Conservation (phyloP, 106 monocot genomes). For the Cymbidium sinense region DNA sequence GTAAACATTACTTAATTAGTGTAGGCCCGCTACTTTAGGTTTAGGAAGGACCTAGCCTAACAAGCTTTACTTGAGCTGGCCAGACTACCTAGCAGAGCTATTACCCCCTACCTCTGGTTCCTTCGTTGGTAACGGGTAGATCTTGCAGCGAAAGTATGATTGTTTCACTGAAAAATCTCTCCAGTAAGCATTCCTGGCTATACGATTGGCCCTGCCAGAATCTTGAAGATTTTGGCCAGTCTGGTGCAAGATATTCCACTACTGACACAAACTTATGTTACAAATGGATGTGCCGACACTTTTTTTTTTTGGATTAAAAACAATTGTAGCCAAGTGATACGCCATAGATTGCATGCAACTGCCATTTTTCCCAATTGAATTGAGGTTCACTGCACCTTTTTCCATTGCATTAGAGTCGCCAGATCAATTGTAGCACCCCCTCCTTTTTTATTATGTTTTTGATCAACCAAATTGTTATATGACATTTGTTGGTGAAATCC, state of each 20-base stretch:
- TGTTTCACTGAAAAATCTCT: too few species aligned
- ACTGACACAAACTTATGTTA: too few species aligned
- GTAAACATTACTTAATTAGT: background rate
- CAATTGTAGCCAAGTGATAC: background rate
- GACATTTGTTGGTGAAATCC: too few species aligned
- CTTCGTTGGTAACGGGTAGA: background rate
- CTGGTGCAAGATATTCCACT: too few species aligned
- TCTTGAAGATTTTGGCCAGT: too few species aligned
- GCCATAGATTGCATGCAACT: background rate
- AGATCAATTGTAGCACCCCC: too few species aligned
- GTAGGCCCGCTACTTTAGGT: background rate
- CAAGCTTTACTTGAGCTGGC: background rate
- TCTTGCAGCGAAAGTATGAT: background rate
- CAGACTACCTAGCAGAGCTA: background rate
- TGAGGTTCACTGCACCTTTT: background rate
- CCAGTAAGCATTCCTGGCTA: too few species aligned
- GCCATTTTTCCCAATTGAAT: background rate
- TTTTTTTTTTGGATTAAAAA: background rate
- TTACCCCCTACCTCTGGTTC: background rate
- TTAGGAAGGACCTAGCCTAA: background rate
- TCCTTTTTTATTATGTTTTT: too few species aligned
- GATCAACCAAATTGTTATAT: too few species aligned
- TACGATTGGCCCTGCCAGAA: too few species aligned
- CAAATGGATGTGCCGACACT: background rate
- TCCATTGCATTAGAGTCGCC: background rate